Conservation (phyloP, 176 grass and related monocot species). For the Oryza glumipatula region DNA sequence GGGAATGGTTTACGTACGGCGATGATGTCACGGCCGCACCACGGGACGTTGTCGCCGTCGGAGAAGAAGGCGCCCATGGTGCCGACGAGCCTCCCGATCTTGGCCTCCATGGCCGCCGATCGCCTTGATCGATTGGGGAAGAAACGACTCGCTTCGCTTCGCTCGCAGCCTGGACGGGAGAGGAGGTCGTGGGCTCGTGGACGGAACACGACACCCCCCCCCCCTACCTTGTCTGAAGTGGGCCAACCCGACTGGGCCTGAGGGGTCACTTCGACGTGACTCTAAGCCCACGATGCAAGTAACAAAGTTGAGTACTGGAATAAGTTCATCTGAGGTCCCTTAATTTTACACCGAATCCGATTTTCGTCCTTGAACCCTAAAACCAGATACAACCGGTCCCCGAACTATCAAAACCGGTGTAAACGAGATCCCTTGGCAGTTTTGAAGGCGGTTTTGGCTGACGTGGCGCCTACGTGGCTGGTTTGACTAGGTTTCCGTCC, state of each 20-base stretch:
- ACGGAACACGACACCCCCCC: neutral
- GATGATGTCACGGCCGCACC: neutral
- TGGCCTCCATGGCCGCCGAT: neutral
- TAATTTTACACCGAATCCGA: too few species aligned
- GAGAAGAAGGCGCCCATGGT: constrained; percentile 8
- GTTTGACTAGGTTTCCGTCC: too few species aligned
- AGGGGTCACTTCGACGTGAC: too few species aligned
- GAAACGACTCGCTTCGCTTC: neutral
- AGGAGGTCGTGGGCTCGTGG: neutral
- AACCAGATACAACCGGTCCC: too few species aligned
- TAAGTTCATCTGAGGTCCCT: too few species aligned
- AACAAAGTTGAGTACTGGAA: too few species aligned
- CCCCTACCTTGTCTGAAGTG: neutral
- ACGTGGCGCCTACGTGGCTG: too few species aligned
- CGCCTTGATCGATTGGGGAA: neutral
- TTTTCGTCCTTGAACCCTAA: too few species aligned
- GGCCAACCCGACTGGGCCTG: neutral
- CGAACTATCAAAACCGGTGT: too few species aligned
- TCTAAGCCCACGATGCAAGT: neutral
- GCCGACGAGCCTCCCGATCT: constrained; percentile 11
- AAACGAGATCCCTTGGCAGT: too few species aligned
- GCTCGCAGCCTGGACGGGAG: neutral
- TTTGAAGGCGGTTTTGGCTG: too few species aligned
- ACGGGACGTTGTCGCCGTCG: neutral
- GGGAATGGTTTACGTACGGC: neutral